Percentiles rank a stretch among this genome's conserved stretches.
Conservation (phyloP, 345 rosid species). For the Gossypium mustelinum region DNA sequence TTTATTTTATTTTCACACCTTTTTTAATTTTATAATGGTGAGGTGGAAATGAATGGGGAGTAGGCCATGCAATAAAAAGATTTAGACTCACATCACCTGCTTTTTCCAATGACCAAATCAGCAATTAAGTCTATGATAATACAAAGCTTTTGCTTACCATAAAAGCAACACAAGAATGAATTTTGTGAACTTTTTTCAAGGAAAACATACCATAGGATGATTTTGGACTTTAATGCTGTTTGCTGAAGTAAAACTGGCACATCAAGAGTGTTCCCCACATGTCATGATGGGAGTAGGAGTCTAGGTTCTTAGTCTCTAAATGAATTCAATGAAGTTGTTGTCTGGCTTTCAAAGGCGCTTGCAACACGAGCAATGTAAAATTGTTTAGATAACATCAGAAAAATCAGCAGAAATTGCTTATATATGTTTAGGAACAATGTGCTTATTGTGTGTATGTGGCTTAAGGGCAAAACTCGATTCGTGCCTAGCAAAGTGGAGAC, state of each 20-base stretch:
- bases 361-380: too few relatives aligned
- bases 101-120: not conserved
- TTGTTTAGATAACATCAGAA: too few relatives aligned
- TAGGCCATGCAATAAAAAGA: not conserved
- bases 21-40: too few relatives aligned
- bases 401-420: too few relatives aligned
- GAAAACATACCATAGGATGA: not conserved
- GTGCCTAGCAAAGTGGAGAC: too few relatives aligned
- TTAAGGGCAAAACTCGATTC: too few relatives aligned
- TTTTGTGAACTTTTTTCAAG: not conserved
- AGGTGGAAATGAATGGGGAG: not conserved
- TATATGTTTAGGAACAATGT: too few relatives aligned
- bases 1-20: too few relatives aligned
- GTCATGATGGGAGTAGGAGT: conserved; percentile 7
- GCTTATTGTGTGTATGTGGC: too few relatives aligned
- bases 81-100: not conserved
- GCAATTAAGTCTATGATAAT: not conserved
- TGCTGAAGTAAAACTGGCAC: not conserved
- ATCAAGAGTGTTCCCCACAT: not conserved
- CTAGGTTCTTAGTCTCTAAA: not conserved
- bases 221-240: too few relatives aligned
- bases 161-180: not conserved
- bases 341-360: too few relatives aligned
- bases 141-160: not conserved
- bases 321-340: not conserved